A percentile compares a stretch with the other conserved stretches of the same genome.
Conservation (phyloP, 2,329 filamentous ascomycete species). For the Hortaea sp. region DNA sequence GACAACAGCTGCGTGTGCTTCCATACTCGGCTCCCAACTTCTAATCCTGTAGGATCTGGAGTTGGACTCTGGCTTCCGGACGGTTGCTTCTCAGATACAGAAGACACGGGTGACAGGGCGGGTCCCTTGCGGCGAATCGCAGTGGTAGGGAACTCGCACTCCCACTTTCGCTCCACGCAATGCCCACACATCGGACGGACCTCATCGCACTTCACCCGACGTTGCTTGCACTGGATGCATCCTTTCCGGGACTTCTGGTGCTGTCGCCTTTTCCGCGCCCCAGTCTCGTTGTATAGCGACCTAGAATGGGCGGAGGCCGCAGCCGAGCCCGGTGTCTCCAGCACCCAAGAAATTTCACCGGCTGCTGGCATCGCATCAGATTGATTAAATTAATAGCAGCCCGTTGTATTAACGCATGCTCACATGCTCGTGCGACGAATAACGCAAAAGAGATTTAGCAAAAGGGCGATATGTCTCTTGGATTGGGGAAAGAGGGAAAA, state of each 20-base stretch:
- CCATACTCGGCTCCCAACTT: background rate
- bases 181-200: slow-evolving; percentile 10
- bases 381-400: no score
- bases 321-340: slow-evolving; percentile 3
- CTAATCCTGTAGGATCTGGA: background rate
- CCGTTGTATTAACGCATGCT: no score
- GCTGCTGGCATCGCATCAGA: background rate
- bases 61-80: background rate
- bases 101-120: background rate
- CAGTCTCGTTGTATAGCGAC: slow-evolving; percentile 7
- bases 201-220: slow-evolving; percentile 18
- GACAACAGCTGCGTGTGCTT: slow-evolving; percentile 3
- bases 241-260: slow-evolving; percentile 12
- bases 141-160: slow-evolving; percentile 4
- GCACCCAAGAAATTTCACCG: slow-evolving; percentile 3
- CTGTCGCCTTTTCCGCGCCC: slow-evolving; percentile 3
- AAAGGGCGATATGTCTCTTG: no score
- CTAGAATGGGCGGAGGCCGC: background rate
- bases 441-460: no score
- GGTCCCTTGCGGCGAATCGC: background rate
- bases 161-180: slow-evolving; percentile 10
- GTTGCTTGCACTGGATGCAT: slow-evolving; percentile 13
- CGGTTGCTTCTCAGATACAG: background rate
- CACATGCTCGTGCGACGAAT: no score
- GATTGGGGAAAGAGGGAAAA: no score